Evolutionary conservation across 192 early-diverging fungal species (phyloP), one percentile per base, ranked within the genome.

Genomic region (Coemansia sp.): DNA sequence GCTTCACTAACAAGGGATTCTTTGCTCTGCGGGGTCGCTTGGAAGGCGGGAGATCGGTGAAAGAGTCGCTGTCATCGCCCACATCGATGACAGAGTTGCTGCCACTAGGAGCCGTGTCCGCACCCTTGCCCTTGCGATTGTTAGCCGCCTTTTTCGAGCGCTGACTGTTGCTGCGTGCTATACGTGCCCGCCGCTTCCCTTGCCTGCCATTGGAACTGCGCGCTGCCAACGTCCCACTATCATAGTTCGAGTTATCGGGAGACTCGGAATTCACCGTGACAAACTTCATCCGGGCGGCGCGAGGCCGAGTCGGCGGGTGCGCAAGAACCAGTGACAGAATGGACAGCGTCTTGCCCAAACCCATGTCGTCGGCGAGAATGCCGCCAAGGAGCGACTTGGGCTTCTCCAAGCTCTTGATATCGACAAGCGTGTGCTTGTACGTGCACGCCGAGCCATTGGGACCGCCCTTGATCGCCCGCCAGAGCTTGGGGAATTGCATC

Each of bases 311-410:
- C 5, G 69, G 66, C 21, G 69, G 75, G 4, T 64, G n/a, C 21
- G 41, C 63, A 11, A 70, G 53, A 37, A 75, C 45, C 24, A 83
- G 68, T 24, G 81, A 54, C 3, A 83, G 60, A 3, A 75, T 66
- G 27, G 81, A 62, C 72, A 83, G 51, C 27, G 81, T 83, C 60
- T 83, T 83, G 7, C 81, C 81, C 69, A 83, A 56, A 6, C 81
- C 81, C 81, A 83, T 83, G 62, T 83, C 81, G 48, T 83, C 81
- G 10, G 75, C 75, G 56, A 78, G 57, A 19, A 83, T 74, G 2
- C 81, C 81, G 66, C 81, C 81, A 9, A 74, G 60, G 44, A 78
- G 31, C 42, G 81, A 59, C 45, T 53, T 37, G 8, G 80, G 80
- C 65, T 35, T 60, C 7, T 68, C 69, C 14, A 74, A 8, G 45